These are phyloP conservation scores for Candida morakotiae DNA, from an alignment of 805 yeast genomes.

Conservation along the genomic window DNA sequence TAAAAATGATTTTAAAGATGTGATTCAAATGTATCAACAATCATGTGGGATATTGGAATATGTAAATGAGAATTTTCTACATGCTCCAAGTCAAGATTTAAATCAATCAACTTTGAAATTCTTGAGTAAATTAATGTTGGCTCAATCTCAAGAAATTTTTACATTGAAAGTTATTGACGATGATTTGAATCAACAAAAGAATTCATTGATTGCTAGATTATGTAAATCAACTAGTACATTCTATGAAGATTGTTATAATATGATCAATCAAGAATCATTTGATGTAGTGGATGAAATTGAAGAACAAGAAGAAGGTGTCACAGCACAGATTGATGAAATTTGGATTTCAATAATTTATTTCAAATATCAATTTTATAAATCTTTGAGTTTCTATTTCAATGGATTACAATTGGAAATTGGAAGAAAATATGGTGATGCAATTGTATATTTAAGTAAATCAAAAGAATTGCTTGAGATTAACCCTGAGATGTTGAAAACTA, in stretches of 20 bases:
- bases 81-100: constrained; percentile 83
- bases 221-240: constrained; percentile 57
- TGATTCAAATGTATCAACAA: constrained; percentile 60
- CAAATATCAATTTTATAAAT: constrained; percentile 52
- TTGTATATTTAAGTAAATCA: constrained; percentile 59
- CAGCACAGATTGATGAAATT: constrained; percentile 28
- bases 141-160: constrained; percentile 88
- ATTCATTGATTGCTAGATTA: constrained; percentile 70
- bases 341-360: constrained; percentile 53
- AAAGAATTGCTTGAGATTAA: constrained; percentile 34
- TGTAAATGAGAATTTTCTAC: constrained; percentile 75
- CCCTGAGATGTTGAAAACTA: constrained; percentile 20
- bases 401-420: constrained; percentile 50
- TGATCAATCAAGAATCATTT: constrained; percentile 27
- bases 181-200: constrained; percentile 49
- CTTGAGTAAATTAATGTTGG: constrained; percentile 62
- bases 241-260: constrained; percentile 50
- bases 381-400: constrained; percentile 59
- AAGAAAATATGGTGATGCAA: constrained; percentile 69
- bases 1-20: constrained; percentile 47
- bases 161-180: constrained; percentile 54
- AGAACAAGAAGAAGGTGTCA: constrained; percentile 14
- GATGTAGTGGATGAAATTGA: constrained; percentile 17
- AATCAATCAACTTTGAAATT: constrained; percentile 64
- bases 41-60: constrained; percentile 76